These are phyloP conservation scores for Phytophthora podocarpi DNA, from an alignment of 352 stramenopile species.

Conservation along the genomic window DNA sequence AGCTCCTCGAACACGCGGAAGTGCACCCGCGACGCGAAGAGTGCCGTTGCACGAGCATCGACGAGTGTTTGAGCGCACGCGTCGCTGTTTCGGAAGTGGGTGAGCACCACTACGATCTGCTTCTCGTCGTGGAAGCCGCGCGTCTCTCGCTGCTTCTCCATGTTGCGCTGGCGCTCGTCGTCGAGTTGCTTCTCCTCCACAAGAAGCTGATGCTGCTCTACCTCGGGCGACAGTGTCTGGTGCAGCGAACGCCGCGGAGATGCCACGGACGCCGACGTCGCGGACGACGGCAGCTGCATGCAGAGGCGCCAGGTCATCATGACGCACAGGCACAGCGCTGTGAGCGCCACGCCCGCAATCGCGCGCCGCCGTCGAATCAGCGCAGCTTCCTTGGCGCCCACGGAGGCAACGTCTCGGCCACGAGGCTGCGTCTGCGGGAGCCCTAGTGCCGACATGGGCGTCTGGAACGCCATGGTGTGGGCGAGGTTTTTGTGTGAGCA, in stretches of 20 bases:
- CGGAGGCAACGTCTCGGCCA: background rate
- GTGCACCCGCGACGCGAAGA: constrained; percentile 49
- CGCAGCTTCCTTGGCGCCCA: constrained; percentile 20
- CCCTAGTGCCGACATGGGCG: constrained; percentile 58
- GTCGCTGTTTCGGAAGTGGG: constrained; percentile 63
- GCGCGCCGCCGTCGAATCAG: constrained; percentile 20
- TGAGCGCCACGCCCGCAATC: constrained; percentile 26
- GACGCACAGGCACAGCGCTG: constrained; percentile 43
- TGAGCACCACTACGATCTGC: constrained; percentile 76
- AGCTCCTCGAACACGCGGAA: constrained; percentile 83
- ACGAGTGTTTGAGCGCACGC: constrained; percentile 61
- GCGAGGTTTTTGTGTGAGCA: no score
- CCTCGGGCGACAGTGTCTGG: constrained; percentile 19
- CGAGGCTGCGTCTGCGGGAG: constrained; percentile 50
- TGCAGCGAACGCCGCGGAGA: constrained; percentile 37
- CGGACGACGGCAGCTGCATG: constrained; percentile 34
- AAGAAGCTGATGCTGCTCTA: constrained; percentile 22
- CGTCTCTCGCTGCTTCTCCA: constrained; percentile 2
- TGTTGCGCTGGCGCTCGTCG: constrained; percentile 15
- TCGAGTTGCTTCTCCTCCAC: constrained; percentile 20
- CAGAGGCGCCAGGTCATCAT: constrained; percentile 50
- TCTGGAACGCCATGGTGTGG: constrained; percentile 54
- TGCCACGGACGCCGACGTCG: constrained; percentile 3
- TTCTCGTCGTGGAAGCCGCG: constrained; percentile 73
- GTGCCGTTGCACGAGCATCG: constrained; percentile 46